Evolutionary conservation across 768 basidiomycete species (phyloP).

Genomic region (Roridomyces roridus): DNA sequence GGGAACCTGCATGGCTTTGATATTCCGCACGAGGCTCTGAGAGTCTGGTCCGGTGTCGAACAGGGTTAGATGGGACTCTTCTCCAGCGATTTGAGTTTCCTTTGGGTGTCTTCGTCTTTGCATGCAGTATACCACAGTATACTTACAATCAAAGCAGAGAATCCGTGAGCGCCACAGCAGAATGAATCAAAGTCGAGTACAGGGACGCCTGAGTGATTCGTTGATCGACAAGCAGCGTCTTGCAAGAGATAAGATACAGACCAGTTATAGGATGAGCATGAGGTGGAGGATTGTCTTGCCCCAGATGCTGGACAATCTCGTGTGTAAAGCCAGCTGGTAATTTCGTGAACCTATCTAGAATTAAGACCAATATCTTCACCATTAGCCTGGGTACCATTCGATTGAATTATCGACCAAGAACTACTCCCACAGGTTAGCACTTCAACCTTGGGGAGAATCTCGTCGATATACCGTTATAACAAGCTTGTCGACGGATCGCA

Average conservation of each 20-base stretch:
- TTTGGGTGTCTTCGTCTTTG: slow-evolving; percentile 31
- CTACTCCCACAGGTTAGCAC: too few relatives aligned
- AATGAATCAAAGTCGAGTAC: slow-evolving; percentile 76
- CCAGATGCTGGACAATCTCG: slow-evolving; percentile 70
- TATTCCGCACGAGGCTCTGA: slow-evolving; percentile 74
- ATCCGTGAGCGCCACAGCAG: slow-evolving; percentile 79
- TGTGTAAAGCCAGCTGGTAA: slow-evolving; percentile 80
- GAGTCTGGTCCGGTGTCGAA: slow-evolving; percentile 90
- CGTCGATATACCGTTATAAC: too few relatives aligned
- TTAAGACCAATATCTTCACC: not conserved
- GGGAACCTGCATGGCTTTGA: slow-evolving; percentile 61
- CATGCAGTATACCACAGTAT: too few relatives aligned
- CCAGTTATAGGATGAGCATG: slow-evolving; percentile 12
- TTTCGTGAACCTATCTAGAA: slow-evolving; percentile 70
- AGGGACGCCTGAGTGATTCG: slow-evolving; percentile 50
- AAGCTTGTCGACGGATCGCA: slow-evolving; percentile 42
- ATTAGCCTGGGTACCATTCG: slow-evolving; percentile 63
- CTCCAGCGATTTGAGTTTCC: slow-evolving; percentile 62
- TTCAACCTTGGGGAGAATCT: too few relatives aligned
- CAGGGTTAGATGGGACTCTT: slow-evolving; percentile 58
- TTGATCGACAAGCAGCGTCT: not conserved
- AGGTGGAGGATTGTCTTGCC: slow-evolving; percentile 48
- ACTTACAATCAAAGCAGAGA: slow-evolving; percentile 79
- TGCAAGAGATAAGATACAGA: slow-evolving; percentile 33
- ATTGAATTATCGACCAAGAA: slow-evolving; percentile 81